These are phyloP conservation scores for Pezicula carpinea DNA, from an alignment of 2,329 filamentous ascomycete species.

Conservation along the genomic window DNA sequence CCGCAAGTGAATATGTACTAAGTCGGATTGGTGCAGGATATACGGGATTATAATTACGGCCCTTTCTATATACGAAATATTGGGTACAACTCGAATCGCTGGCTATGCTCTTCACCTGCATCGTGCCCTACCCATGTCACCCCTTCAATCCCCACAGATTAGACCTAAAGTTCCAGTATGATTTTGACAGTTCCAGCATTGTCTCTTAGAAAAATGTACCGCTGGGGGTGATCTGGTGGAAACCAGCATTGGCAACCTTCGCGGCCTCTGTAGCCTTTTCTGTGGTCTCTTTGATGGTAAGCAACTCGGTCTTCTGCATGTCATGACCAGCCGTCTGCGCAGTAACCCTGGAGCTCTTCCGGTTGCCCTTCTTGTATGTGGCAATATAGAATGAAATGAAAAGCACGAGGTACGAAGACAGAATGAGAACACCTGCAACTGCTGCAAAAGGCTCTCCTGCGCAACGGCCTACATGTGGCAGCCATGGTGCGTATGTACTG, in stretches of 20 bases:
- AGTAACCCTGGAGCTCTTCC: constrained; percentile 36
- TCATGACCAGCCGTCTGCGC: constrained; percentile 10
- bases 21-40: too few species aligned
- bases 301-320: constrained; percentile 13
- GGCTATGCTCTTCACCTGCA: too few species aligned
- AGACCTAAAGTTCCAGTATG: too few species aligned
- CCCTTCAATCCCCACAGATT: too few species aligned
- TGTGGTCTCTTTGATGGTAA: constrained; percentile 9
- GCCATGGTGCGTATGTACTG: constrained; percentile 15
- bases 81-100: too few species aligned
- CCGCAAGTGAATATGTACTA: too few species aligned
- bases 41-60: too few species aligned
- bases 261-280: constrained; percentile 9
- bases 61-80: too few species aligned
- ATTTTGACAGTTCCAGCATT: neutral
- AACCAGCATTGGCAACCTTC: constrained; percentile 6
- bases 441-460: constrained; percentile 23
- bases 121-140: too few species aligned
- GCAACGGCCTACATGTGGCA: constrained; percentile 21
- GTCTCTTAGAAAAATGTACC: constrained; percentile 3
- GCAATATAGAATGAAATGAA: constrained; percentile 25
- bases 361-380: constrained; percentile 20
- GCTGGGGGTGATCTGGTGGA: constrained; percentile 12
- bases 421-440: constrained; percentile 17
- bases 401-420: constrained; percentile 23